phyloP scores from a whole-genome alignment of 1,284 basidiomycete species.

The Porogramme epimiltina region DNA sequence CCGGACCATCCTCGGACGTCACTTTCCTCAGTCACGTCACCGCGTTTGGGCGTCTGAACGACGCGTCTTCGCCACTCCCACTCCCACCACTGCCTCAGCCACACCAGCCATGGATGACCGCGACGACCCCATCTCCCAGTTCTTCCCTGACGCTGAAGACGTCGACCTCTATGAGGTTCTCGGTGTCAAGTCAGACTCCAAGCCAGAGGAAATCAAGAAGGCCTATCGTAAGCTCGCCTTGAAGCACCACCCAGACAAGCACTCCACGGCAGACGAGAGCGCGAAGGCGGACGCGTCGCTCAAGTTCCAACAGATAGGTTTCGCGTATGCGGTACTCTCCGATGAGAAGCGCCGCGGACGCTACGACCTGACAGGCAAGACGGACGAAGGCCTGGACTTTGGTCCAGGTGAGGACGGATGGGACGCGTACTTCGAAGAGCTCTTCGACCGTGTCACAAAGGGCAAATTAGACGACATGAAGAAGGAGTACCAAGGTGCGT shows the following conservation, averaged over 20 bases:
- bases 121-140: conserved; percentile 74
- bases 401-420: conserved; percentile 83
- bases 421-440: conserved; percentile 89
- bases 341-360: conserved; percentile 75
- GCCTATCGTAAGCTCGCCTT: conserved; percentile 87
- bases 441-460: conserved; percentile 86
- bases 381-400: conserved; percentile 77
- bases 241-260: conserved; percentile 87
- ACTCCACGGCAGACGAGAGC: conserved; percentile 59
- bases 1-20: conserved; percentile 15
- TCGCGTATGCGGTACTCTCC: conserved; percentile 85
- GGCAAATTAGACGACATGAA: conserved; percentile 89
- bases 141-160: conserved; percentile 72
- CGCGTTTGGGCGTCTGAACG: conserved; percentile 11
- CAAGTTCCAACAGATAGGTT: conserved; percentile 89
- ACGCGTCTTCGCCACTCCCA: conserved; percentile 17
- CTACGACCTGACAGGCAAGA: conserved; percentile 85
- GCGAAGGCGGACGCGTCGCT: conserved; percentile 64
- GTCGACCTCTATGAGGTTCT: conserved; percentile 82
- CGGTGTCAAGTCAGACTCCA: conserved; percentile 53
- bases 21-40: neutral
- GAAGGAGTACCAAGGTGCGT: conserved; percentile 85
- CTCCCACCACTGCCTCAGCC: conserved; percentile 9
- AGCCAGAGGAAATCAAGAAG: conserved; percentile 72
- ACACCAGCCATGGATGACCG: conserved; percentile 41